Evolutionary conservation across 106 monocot species (phyloP).

Genomic region (Hemerocallis citrina): DNA sequence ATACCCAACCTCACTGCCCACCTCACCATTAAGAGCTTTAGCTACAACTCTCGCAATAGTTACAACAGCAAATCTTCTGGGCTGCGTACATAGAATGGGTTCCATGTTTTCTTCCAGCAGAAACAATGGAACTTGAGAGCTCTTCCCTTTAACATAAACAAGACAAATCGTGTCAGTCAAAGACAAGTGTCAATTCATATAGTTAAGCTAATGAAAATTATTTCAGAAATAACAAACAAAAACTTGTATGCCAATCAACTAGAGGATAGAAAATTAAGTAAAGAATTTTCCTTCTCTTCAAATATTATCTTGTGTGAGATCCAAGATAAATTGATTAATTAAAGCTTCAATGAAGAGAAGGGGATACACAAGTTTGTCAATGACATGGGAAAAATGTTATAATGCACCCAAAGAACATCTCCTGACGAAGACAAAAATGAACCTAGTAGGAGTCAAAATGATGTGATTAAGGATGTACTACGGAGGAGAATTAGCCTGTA

Average conservation of each 20-base stretch:
- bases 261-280: not conserved
- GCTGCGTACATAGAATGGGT: conserved; percentile 83
- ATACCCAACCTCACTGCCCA: conserved; percentile 77
- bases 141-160: conserved; percentile 47
- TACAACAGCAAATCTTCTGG: conserved; percentile 83
- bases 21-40: conserved; percentile 43
- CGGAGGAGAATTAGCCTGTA: too few species aligned
- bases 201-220: not conserved
- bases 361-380: too few species aligned
- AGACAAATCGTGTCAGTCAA: not conserved
- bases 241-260: not conserved
- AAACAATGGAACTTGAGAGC: conserved; percentile 76
- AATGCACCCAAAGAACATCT: too few species aligned
- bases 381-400: too few species aligned
- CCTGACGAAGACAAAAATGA: too few species aligned
- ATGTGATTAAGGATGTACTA: too few species aligned
- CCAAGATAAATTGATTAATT: too few species aligned
- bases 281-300: too few species aligned
- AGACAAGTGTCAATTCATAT: not conserved
- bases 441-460: too few species aligned
- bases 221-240: not conserved
- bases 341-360: too few species aligned
- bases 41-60: conserved; percentile 75
- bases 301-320: too few species aligned
- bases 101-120: conserved; percentile 79